Percentiles rank a stretch among this genome's conserved stretches.
Evolutionary conservation across 2,329 filamentous ascomycete species (phyloP).

Genomic region (Geosmithia putterillii): DNA sequence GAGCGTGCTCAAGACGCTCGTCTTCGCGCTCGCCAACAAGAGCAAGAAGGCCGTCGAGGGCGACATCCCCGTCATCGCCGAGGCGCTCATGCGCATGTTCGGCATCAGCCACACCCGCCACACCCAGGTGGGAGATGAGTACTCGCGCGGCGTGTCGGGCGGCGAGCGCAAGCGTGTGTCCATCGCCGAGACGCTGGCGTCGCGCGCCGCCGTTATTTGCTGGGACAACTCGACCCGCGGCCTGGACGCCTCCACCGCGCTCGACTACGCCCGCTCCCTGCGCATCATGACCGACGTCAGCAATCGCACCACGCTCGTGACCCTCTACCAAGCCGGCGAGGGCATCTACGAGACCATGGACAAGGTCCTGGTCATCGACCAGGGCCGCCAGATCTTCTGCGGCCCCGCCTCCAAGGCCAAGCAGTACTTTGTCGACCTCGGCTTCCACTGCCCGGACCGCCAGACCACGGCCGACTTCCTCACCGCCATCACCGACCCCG

Average conservation of each 20-base stretch:
- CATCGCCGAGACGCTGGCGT: conserved; percentile 66
- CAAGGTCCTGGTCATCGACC: conserved; percentile 67
- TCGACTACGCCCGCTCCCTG: conserved; percentile 62
- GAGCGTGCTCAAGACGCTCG: conserved; percentile 67
- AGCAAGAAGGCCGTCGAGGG: conserved; percentile 53
- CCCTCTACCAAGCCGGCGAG: conserved; percentile 29
- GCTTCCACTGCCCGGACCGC: conserved; percentile 55
- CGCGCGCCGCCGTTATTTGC: conserved; percentile 59
- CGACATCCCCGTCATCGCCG: conserved; percentile 56
- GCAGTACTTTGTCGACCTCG: conserved; percentile 53
- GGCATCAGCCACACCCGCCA: conserved; percentile 64
- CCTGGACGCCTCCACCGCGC: conserved; percentile 66
- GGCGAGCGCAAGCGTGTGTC: conserved; percentile 72
- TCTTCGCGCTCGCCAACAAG: conserved; percentile 64
- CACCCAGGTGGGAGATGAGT: conserved; percentile 65
- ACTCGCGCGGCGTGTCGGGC: conserved; percentile 61
- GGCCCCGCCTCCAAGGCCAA: conserved; percentile 49
- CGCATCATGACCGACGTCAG: conserved; percentile 66
- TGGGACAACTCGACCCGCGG: conserved; percentile 76
- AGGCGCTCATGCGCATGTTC: conserved; percentile 64
- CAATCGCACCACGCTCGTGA: conserved; percentile 39
- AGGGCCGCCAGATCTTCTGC: conserved; percentile 56
- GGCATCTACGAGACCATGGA: conserved; percentile 48
- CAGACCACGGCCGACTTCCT: conserved; percentile 62
- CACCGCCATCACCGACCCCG: conserved; percentile 48